Conservation (phyloP, 805 yeast species). For the Sporopachydermia quercuum region DNA sequence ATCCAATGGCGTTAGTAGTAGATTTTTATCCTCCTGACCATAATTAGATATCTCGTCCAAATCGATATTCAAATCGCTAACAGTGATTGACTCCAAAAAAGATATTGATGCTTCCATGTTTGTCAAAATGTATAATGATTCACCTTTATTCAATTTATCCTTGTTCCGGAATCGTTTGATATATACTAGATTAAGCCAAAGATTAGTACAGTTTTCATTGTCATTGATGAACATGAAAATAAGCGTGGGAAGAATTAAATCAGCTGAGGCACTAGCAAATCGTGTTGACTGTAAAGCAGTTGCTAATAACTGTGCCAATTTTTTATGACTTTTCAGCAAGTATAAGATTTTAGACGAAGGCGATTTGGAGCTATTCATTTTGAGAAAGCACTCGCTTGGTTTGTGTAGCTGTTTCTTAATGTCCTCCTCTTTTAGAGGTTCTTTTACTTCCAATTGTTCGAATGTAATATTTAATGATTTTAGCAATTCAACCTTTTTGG, state of each 20-base stretch:
- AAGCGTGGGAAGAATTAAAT: constrained; percentile 22
- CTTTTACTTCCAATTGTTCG: constrained; percentile 17
- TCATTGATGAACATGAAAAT: constrained; percentile 19
- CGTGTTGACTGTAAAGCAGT: not conserved
- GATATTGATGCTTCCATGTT: constrained; percentile 27
- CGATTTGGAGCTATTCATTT: constrained; percentile 15
- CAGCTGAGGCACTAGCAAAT: constrained; percentile 18
- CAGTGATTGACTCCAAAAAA: constrained; percentile 20
- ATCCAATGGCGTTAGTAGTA: not conserved
- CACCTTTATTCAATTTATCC: constrained; percentile 18
- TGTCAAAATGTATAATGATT: constrained; percentile 24
- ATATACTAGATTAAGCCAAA: constrained; percentile 21
- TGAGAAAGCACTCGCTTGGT: constrained; percentile 8
- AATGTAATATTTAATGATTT: constrained; percentile 14
- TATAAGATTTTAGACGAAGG: constrained; percentile 21
- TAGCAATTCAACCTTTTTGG: constrained; percentile 16
- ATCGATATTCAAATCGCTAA: constrained; percentile 17
- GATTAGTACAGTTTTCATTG: constrained; percentile 12
- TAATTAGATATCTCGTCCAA: constrained; percentile 10
- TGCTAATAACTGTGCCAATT: constrained; percentile 15
- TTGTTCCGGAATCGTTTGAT: constrained; percentile 24
- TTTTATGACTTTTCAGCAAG: constrained; percentile 20
- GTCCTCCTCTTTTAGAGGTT: constrained; percentile 3
- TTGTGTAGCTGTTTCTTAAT: constrained; percentile 7
- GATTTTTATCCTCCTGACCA: not conserved